A percentile compares a stretch with the other conserved stretches of the same genome.
These are phyloP conservation scores for Neopestalotiopsis sp. DNA, from an alignment of 2,329 filamentous ascomycete species.

Conservation along the genomic window DNA sequence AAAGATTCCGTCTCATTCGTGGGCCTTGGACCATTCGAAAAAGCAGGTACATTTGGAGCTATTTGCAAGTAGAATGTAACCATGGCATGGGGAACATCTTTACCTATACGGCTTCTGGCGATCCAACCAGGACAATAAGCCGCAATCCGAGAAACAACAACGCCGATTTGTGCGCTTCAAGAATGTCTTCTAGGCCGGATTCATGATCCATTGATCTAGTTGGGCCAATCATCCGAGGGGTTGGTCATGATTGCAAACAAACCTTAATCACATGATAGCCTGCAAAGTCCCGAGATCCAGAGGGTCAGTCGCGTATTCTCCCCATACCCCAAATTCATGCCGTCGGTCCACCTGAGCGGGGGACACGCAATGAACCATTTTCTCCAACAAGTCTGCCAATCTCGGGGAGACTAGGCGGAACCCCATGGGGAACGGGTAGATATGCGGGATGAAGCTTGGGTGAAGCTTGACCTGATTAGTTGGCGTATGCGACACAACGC, in stretches of 20 bases:
- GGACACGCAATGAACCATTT: neutral
- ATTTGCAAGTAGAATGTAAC: neutral
- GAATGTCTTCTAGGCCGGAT: neutral
- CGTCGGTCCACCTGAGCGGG: neutral
- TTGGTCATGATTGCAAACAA: neutral
- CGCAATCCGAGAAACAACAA: neutral
- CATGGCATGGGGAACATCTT: neutral
- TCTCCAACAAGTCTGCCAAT: neutral
- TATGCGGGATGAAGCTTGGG: neutral
- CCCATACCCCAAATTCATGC: neutral
- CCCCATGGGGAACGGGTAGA: neutral
- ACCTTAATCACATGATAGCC: neutral
- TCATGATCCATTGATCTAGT: neutral
- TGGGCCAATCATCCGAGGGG: neutral
- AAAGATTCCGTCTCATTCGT: neutral
- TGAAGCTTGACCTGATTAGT: neutral
- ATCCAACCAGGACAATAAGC: neutral
- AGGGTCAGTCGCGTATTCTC: neutral
- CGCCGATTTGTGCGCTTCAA: slow-evolving; percentile 1
- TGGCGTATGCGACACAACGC: neutral
- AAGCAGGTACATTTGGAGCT: slow-evolving; percentile 2
- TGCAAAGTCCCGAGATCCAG: neutral
- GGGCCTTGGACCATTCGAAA: neutral
- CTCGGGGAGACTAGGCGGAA: neutral
- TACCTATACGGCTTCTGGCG: neutral